These are phyloP conservation scores for Plasmodium coatneyi DNA, from an alignment of 169 alveolate species.

Conservation along the genomic window DNA sequence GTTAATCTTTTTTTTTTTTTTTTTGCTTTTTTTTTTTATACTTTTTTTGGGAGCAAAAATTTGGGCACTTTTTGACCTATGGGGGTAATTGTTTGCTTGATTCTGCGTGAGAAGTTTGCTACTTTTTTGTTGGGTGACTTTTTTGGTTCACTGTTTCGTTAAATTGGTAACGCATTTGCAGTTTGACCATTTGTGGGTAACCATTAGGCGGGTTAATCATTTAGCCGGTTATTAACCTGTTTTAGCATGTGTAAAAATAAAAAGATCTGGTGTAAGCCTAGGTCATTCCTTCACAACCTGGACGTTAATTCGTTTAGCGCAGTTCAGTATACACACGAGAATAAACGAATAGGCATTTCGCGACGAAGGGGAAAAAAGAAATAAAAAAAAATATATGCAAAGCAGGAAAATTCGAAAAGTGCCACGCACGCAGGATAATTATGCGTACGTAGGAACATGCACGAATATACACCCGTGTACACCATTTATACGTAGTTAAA, in stretches of 20 bases:
- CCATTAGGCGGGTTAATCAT: background rate
- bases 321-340: constrained; percentile 43
- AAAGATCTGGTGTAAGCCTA: constrained; percentile 15
- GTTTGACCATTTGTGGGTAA: background rate
- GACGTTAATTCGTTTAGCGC: constrained; percentile 4
- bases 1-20: background rate
- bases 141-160: background rate
- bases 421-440: background rate
- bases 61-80: background rate
- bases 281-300: constrained; percentile 6
- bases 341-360: background rate
- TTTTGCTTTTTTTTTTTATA: background rate
- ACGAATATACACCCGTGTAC: background rate
- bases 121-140: background rate
- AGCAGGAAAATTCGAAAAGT: constrained; percentile 6
- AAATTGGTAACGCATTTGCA: background rate
- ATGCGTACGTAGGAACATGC: background rate
- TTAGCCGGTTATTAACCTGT: background rate
- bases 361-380: background rate
- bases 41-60: background rate
- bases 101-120: background rate
- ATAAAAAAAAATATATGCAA: constrained; percentile 7
- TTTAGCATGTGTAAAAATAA: background rate
- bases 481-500: background rate
- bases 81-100: background rate